These are phyloP conservation scores for Nectriaceae sp. DNA, from an alignment of 2,329 filamentous ascomycete genomes.

Conservation along the genomic window DNA sequence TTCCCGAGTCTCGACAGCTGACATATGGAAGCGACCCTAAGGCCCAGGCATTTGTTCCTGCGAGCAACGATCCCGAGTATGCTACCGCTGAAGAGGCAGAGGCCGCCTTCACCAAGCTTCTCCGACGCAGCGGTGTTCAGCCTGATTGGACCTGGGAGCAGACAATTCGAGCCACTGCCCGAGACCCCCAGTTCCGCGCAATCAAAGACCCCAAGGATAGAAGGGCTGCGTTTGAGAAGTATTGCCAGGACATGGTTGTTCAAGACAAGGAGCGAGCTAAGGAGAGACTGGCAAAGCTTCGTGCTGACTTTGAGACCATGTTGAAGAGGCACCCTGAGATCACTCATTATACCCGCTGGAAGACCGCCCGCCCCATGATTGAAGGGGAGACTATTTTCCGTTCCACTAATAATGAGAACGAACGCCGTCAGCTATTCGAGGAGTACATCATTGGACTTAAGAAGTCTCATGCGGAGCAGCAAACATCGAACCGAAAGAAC, in stretches of 20 bases:
- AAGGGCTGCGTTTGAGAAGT: constrained; percentile 91
- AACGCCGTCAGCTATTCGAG: constrained; percentile 87
- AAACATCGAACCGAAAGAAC: constrained; percentile 70
- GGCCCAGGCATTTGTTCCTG: constrained; percentile 61
- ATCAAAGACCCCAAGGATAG: constrained; percentile 91
- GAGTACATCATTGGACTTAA: constrained; percentile 89
- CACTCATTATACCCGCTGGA: constrained; percentile 96
- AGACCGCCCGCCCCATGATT: constrained; percentile 90
- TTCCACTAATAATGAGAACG: constrained; percentile 82
- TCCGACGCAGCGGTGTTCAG: constrained; percentile 82
- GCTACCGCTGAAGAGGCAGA: constrained; percentile 84
- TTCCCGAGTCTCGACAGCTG: constrained; percentile 59
- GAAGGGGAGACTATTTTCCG: constrained; percentile 95
- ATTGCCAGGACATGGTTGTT: constrained; percentile 82
- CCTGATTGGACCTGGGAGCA: constrained; percentile 94
- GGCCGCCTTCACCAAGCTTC: constrained; percentile 86
- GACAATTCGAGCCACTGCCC: constrained; percentile 80
- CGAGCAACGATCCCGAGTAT: constrained; percentile 75
- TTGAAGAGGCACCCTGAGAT: constrained; percentile 95
- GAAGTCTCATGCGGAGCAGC: constrained; percentile 75
- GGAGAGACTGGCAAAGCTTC: constrained; percentile 88
- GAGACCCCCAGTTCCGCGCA: constrained; percentile 89
- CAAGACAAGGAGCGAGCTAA: constrained; percentile 95
- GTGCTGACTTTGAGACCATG: constrained; percentile 94
- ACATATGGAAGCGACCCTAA: constrained; percentile 57